Evolutionary conservation across 495 filamentous ascomycete species (phyloP).

Genomic region (Ramalina intermedia): DNA sequence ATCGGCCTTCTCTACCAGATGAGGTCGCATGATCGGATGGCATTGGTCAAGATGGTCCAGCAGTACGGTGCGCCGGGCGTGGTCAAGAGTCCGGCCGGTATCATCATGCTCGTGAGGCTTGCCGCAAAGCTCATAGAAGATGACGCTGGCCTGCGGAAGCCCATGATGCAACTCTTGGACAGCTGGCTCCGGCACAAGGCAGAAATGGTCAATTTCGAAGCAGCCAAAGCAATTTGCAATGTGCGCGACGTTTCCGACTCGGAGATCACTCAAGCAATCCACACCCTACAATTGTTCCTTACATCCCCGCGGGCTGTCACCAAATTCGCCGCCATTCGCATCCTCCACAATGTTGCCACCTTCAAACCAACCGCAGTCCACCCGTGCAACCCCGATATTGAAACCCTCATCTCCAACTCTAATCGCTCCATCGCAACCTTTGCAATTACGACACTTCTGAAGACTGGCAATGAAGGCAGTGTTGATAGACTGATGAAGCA

Average conservation of each 20-base stretch:
- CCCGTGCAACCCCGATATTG: conserved; percentile 91
- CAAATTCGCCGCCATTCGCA: conserved; percentile 94
- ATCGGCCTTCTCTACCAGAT: conserved; percentile 97
- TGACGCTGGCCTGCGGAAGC: conserved; percentile 72
- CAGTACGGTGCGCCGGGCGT: conserved; percentile 85
- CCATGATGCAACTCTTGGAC: conserved; percentile 89
- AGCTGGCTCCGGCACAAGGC: conserved; percentile 97
- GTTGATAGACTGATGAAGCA: conserved; percentile 98
- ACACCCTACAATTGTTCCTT: conserved; percentile 89
- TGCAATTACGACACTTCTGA: conserved; percentile 92
- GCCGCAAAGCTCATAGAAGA: conserved; percentile 94
- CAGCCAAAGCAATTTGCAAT: conserved; percentile 92
- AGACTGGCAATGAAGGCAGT: conserved; percentile 93
- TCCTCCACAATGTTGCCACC: conserved; percentile 87
- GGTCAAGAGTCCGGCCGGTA: conserved; percentile 86
- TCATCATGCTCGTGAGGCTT: conserved; percentile 80
- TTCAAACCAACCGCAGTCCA: conserved; percentile 90
- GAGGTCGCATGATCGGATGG: conserved; percentile 94
- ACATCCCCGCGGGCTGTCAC: conserved; percentile 93
- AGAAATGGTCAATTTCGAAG: conserved; percentile 99
- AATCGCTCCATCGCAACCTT: conserved; percentile 98
- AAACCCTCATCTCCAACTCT: conserved; percentile 85
- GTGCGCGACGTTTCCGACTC: conserved; percentile 85
- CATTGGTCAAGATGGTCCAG: conserved; percentile 99
- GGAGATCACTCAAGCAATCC: conserved; percentile 84